These are phyloP conservation scores for Blastocystis sp. DNA, from an alignment of 352 stramenopile species.

Conservation along the genomic window DNA sequence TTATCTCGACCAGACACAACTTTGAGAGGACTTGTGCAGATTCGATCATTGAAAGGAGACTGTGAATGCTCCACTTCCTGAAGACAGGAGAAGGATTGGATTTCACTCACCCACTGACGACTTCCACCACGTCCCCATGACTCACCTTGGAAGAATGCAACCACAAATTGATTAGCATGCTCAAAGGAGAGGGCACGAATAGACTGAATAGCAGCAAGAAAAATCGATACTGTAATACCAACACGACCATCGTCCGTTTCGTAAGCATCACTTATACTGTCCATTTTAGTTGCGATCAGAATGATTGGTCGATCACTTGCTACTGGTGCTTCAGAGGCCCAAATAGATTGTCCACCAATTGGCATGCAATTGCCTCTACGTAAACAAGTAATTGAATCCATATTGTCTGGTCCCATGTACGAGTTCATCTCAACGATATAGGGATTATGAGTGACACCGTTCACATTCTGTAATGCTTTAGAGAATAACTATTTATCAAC, in stretches of 20 bases:
- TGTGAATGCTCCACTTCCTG: not conserved
- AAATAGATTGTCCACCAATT: constrained; percentile 54
- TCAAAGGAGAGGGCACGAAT: not conserved
- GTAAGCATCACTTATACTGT: constrained; percentile 16
- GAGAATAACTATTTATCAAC: not conserved
- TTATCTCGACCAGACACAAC: not conserved
- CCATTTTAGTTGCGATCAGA: constrained; percentile 17
- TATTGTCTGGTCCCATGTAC: constrained; percentile 57
- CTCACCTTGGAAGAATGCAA: constrained; percentile 65
- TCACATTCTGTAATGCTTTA: not conserved
- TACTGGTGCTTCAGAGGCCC: not conserved
- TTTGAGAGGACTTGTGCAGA: constrained; percentile 55
- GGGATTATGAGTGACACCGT: not conserved
- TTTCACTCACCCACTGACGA: constrained; percentile 5
- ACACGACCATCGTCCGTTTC: not conserved
- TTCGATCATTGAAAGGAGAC: constrained; percentile 45
- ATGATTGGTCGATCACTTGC: not conserved
- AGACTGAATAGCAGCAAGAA: constrained; percentile 41
- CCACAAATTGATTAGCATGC: constrained; percentile 15
- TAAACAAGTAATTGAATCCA: constrained; percentile 44
- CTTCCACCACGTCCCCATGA: constrained; percentile 51
- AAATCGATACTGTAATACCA: not conserved
- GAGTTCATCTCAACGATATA: constrained; percentile 51
- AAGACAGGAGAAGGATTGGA: constrained; percentile 23
- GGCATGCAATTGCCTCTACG: not conserved